Base-by-base conservation (phyloP, 495 filamentous ascomycete species). In the Poronia punctata region DNA sequence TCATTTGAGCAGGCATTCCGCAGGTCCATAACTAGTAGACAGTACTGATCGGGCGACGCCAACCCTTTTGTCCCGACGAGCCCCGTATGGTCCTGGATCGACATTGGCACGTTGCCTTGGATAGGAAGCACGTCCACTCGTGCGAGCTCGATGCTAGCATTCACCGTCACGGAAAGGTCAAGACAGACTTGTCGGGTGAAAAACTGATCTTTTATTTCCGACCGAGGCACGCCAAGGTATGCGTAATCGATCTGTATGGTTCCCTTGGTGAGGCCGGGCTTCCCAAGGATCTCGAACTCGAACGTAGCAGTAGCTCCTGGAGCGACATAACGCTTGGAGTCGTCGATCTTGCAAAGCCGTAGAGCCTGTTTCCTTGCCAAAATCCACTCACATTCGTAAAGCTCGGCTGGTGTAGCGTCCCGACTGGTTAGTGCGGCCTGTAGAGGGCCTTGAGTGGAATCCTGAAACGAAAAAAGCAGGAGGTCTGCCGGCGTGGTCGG, bases 121-220 rank as follows among this genome's bases (percentile, higher is more conserved):
- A 95, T 75, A 5, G 88, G 84, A 1, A 93, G 57, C 24, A 93
- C 70, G 57, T 95, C 88, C 49, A 84, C 78, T 16, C 83, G 76
- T 28, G 78, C 72, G 11, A 95, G 66, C 46, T 93, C 84, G 14
- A 95, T 69, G 52, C 85, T 88, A 9, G 88, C 85, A 57, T 95
- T 95, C 25, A 97, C 89, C 3, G 89, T 95, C 15, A 95, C 73
- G 0, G 84, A 87, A 35, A 97, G 62, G 7, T 87, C 86, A 26
- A 94, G 71, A 25, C 80, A 80, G 16, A 95, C 65, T 49, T 90
- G 83, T 34, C 89, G 76, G 11, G 90, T 95, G 53, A 86, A 88
- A 50, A 95, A 92, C 19, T 74, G 70, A 29, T 82, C 79, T n/a
- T 69, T 70, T 3, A 89, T 61, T 28, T 86, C 74, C 10, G 69